Base-by-base conservation (phyloP, 2,329 filamentous ascomycete genomes). In the Aspergillus fumigatiaffinis region DNA sequence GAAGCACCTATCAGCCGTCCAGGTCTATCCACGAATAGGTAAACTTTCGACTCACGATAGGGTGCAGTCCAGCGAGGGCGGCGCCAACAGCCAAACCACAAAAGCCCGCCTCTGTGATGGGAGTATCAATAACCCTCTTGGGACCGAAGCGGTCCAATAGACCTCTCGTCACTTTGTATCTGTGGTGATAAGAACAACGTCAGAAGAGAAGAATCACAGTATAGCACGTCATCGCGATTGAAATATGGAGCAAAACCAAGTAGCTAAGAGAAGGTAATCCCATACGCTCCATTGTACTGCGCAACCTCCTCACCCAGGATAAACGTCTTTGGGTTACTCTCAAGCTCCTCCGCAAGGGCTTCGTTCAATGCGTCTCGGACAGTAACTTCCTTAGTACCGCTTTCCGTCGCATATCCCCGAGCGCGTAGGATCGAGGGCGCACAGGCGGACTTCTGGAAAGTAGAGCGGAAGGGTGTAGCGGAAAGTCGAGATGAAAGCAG, bases 161-260 rank as follows among this genome's bases (percentile, higher is more conserved):
- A 68, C 94, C 94, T 84, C 96, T 97, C 72, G 94, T 99, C 75
- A 99, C 93, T 82, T 99, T 99, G 87, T 99, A 99, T 74, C 84
- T 86, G 68, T 63, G 53, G 25, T 17, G 35, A 58, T 28, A 29
- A 46, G 55, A 48, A 59, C 58, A 53, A 60, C 9, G 71, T 82
- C 68, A 82, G 78, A 70, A 54, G 54, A 44, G 41, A 49, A 54
- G 53, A 46, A 23, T 38, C 14, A 55, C 41, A 21, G 38, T 48
- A 25, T 35, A 52, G 23, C 44, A 23, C 5, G 9, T 23, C 12
- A 21, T 47, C 14, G 44, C 44, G 44, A 47, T 14, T 50, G 52
- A 25, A 21, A 59, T 29, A 52, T 17, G 28, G 42, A 47, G 35
- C 38, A 49, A n/a, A 44, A 46, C 47, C 51, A 29, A 52, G 41